These are phyloP conservation scores for Musa schizocarpa DNA, from an alignment of 176 grass and related monocot species.

Conservation along the genomic window DNA sequence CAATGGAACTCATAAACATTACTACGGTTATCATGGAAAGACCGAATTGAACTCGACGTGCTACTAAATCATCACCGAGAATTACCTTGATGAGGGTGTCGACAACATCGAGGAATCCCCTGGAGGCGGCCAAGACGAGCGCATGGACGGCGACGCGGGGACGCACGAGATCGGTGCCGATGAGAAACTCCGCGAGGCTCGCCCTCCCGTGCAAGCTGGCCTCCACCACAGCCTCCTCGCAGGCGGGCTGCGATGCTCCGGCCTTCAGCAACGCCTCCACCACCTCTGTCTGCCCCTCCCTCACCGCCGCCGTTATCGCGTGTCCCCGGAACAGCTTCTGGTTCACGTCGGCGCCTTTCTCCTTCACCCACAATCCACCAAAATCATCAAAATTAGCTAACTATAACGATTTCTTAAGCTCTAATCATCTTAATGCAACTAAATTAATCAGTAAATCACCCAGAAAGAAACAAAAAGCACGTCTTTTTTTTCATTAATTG, in stretches of 20 bases:
- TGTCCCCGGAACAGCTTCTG: conserved; percentile 73
- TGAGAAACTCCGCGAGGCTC: conserved; percentile 53
- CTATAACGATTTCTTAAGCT: neutral
- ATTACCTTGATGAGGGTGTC: conserved; percentile 66
- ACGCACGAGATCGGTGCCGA: conserved; percentile 75
- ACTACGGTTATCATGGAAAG: too few species aligned
- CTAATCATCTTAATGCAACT: neutral
- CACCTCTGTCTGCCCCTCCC: conserved; percentile 66
- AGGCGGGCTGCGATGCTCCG: conserved; percentile 75
- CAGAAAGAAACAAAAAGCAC: neutral
- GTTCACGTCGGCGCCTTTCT: conserved; percentile 79
- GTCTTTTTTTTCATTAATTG: neutral
- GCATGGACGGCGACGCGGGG: conserved; percentile 61
- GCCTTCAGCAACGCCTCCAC: conserved; percentile 64
- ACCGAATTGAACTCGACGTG: too few species aligned
- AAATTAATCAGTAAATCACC: neutral
- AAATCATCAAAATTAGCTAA: neutral
- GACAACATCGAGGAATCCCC: conserved; percentile 69
- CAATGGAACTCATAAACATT: too few species aligned
- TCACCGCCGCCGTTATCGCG: conserved; percentile 60
- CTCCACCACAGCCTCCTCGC: conserved; percentile 95
- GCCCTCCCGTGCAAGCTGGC: conserved; percentile 59
- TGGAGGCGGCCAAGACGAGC: conserved; percentile 61
- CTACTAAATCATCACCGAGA: neutral
- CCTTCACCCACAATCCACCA: conserved; percentile 29